phyloP scores from a whole-genome alignment of 108 stramenopile genomes.

The Nitzschia putrida region DNA sequence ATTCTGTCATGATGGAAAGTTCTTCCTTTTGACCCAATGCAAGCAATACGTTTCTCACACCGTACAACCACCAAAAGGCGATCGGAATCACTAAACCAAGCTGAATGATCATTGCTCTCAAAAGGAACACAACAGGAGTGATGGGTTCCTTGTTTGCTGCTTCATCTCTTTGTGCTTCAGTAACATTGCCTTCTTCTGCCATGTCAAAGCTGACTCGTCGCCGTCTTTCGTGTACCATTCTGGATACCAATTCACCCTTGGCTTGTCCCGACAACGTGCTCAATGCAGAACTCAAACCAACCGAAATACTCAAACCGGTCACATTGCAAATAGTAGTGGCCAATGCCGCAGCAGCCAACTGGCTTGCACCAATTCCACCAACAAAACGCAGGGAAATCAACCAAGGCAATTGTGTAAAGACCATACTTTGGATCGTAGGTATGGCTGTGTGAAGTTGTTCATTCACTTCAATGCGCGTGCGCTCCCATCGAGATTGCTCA shows the following conservation, averaged over 20 bases:
- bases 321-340: constrained; percentile 71
- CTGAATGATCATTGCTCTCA: constrained; percentile 56
- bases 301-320: constrained; percentile 59
- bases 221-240: not conserved
- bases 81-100: constrained; percentile 52
- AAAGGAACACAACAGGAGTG: constrained; percentile 51
- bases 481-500: not conserved
- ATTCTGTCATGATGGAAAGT: constrained; percentile 44
- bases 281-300: constrained; percentile 60
- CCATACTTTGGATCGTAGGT: constrained; percentile 20
- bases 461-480: constrained; percentile 1
- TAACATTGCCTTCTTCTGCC: not conserved
- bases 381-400: constrained; percentile 57
- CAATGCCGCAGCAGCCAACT: constrained; percentile 66
- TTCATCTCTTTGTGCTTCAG: not conserved
- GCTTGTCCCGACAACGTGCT: constrained; percentile 41
- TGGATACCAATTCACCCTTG: constrained; percentile 36
- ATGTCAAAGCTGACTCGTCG: constrained; percentile 19
- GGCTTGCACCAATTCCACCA: constrained; percentile 47
- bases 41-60: constrained; percentile 42
- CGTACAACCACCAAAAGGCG: constrained; percentile 55
- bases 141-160: constrained; percentile 17
- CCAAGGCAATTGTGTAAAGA: constrained; percentile 38
- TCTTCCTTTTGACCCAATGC: constrained; percentile 51
- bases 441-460: constrained; percentile 20